A percentile compares a stretch with the other conserved stretches of the same genome.
These are phyloP conservation scores for Galeopsis tetrahit DNA, from an alignment of 257 asterid species.

Conservation along the genomic window DNA sequence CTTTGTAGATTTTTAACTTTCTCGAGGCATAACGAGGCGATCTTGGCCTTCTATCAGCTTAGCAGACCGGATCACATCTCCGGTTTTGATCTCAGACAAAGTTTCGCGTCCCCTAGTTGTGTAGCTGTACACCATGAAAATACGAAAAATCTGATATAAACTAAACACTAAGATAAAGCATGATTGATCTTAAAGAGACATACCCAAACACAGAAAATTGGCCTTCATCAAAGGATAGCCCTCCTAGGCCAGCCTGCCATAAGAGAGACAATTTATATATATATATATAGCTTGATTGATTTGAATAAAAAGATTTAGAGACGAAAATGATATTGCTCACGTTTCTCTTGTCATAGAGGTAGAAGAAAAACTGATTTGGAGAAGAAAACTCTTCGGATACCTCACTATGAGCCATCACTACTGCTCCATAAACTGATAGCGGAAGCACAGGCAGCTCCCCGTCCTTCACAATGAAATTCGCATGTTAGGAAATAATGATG, in stretches of 20 bases:
- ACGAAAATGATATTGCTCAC: slow-evolving; percentile 48
- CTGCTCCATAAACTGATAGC: slow-evolving; percentile 89
- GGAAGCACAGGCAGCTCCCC: slow-evolving; percentile 98
- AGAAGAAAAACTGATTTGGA: slow-evolving; percentile 94
- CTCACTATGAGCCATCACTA: slow-evolving; percentile 90
- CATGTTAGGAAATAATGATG: slow-evolving; percentile 23
- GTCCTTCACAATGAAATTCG: slow-evolving; percentile 55
- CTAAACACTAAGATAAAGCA: neutral
- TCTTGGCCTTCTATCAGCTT: slow-evolving; percentile 87
- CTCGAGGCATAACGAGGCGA: slow-evolving; percentile 68
- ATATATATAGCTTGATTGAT: neutral
- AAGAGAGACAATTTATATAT: neutral
- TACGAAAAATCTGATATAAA: neutral
- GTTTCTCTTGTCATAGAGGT: slow-evolving; percentile 93
- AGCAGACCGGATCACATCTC: slow-evolving; percentile 81
- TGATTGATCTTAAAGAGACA: slow-evolving; percentile 15
- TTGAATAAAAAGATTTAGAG: slow-evolving; percentile 6
- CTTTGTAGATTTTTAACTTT: slow-evolving; percentile 32
- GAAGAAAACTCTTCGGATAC: slow-evolving; percentile 86
- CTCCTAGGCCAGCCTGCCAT: slow-evolving; percentile 92
- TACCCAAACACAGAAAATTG: slow-evolving; percentile 97
- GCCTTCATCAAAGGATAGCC: slow-evolving; percentile 92
- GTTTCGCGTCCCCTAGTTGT: slow-evolving; percentile 69
- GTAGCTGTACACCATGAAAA: slow-evolving; percentile 53
- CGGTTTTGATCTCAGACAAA: slow-evolving; percentile 76